Percentiles rank a stretch among this genome's conserved stretches.
These are phyloP conservation scores for Colletotrichum cuscutae DNA, from an alignment of 2,329 filamentous ascomycete genomes.

Conservation along the genomic window DNA sequence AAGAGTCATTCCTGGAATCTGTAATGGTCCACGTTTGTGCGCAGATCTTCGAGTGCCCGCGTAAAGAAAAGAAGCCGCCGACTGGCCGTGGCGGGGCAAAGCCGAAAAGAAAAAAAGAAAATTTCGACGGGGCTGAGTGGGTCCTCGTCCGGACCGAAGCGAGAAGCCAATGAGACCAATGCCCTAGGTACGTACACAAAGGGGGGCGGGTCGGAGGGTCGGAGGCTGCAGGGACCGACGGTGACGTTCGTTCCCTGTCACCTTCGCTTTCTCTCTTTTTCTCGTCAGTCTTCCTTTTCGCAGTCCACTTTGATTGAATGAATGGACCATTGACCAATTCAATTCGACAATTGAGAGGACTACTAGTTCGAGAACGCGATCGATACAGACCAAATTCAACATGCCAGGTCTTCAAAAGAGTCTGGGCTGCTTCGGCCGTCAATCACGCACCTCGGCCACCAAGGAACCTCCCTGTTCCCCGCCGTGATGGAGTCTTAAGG, in stretches of 20 bases:
- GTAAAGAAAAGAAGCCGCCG: not conserved
- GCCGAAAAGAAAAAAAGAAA: not conserved
- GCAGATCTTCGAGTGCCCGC: no score
- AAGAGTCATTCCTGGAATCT: rapidly evolving
- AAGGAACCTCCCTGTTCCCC: conserved; percentile 11
- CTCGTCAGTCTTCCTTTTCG: no score
- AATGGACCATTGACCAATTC: no score
- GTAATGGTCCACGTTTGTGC: not conserved
- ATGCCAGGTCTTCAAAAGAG: not conserved
- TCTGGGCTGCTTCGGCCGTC: not conserved
- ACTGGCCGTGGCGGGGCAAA: not conserved
- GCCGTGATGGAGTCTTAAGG: not conserved
- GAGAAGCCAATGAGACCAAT: not conserved
- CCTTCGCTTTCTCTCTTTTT: not conserved
- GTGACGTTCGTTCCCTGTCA: not conserved
- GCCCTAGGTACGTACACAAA: not conserved
- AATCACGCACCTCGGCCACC: not conserved
- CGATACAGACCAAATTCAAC: not conserved
- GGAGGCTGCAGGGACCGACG: not conserved
- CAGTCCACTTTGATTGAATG: no score
- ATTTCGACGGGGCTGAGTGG: not conserved
- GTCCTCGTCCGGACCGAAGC: not conserved
- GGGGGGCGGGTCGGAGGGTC: not conserved
- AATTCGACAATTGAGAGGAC: no score
- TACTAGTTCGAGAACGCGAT: not conserved